Conservation (phyloP, 2,329 filamentous ascomycete species). For the Epichloe coenophiala region DNA sequence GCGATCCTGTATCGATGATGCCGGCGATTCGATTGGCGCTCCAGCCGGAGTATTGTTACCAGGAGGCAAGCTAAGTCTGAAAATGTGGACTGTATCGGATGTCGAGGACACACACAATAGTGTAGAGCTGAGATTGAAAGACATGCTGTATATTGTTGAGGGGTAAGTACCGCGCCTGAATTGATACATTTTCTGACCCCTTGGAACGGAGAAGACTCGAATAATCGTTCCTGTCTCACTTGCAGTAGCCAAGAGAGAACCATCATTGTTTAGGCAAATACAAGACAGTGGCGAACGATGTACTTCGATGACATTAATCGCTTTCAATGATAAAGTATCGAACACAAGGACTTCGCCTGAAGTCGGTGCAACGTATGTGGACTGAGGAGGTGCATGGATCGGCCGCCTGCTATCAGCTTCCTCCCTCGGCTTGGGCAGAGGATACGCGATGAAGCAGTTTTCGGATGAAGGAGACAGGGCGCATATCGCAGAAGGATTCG, state of each 20-base stretch:
- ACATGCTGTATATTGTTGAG: conserved; percentile 95
- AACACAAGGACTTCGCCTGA: conserved; percentile 89
- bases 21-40: conserved; percentile 23
- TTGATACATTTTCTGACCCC: conserved; percentile 86
- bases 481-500: conserved; percentile 84
- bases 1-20: conserved; percentile 33
- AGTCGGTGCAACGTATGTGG: conserved; percentile 67
- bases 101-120: conserved; percentile 91
- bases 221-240: conserved; percentile 98
- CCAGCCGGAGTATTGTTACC: conserved; percentile 22
- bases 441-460: conserved; percentile 90
- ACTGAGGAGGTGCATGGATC: conserved; percentile 71
- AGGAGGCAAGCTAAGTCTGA: conserved; percentile 53
- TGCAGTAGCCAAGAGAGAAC: conserved; percentile 80
- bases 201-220: conserved; percentile 83
- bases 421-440: conserved; percentile 61
- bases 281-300: conserved; percentile 84
- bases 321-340: conserved; percentile 77
- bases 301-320: conserved; percentile 89
- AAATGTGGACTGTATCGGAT: conserved; percentile 93
- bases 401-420: conserved; percentile 47
- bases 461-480: conserved; percentile 89
- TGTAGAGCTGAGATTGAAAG: conserved; percentile 89
- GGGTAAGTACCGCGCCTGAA: conserved; percentile 93
- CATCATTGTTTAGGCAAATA: conserved; percentile 84